Evolutionary conservation across 1,284 basidiomycete genomes (phyloP).

Genomic region (Ustilago bromivora): DNA sequence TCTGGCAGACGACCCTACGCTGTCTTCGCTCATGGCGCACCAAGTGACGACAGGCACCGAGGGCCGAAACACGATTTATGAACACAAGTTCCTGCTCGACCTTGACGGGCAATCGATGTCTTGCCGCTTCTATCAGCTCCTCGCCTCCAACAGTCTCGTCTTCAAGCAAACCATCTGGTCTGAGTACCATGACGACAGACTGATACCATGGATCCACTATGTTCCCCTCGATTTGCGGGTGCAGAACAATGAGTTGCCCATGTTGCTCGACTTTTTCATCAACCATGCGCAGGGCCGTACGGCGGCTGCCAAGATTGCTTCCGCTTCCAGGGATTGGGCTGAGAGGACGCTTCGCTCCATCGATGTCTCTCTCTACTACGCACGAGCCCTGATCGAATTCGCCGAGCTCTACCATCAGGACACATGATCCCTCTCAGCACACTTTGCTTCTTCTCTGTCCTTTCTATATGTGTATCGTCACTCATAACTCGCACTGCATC

Average conservation of each 20-base stretch:
- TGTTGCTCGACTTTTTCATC: slow-evolving; percentile 42
- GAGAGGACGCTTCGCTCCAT: slow-evolving; percentile 26
- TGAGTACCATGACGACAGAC: slow-evolving; percentile 42
- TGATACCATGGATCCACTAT: slow-evolving; percentile 45
- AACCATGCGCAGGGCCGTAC: slow-evolving; percentile 24
- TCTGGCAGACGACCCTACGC: slow-evolving; percentile 12
- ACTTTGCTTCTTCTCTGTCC: not conserved
- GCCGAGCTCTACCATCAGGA: slow-evolving; percentile 19
- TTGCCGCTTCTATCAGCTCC: slow-evolving; percentile 44
- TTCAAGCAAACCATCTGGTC: slow-evolving; percentile 50
- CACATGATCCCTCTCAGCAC: not conserved
- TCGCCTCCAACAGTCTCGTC: slow-evolving; percentile 32
- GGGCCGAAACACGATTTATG: slow-evolving; percentile 3
- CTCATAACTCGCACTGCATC: not conserved
- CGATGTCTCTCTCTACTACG: slow-evolving; percentile 34
- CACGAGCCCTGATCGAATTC: slow-evolving; percentile 38
- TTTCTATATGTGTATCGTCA: not conserved
- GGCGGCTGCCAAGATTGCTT: slow-evolving; percentile 27
- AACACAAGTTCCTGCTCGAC: slow-evolving; percentile 35
- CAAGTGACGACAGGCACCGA: slow-evolving; percentile 17
- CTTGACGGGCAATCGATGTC: slow-evolving; percentile 45
- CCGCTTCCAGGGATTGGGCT: slow-evolving; percentile 27
- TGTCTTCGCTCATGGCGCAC: slow-evolving; percentile 18
- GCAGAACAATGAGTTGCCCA: slow-evolving; percentile 35
- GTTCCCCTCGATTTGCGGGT: slow-evolving; percentile 33